These are phyloP conservation scores for Solanum rostratum DNA, from an alignment of 257 asterid species.

Conservation along the genomic window DNA sequence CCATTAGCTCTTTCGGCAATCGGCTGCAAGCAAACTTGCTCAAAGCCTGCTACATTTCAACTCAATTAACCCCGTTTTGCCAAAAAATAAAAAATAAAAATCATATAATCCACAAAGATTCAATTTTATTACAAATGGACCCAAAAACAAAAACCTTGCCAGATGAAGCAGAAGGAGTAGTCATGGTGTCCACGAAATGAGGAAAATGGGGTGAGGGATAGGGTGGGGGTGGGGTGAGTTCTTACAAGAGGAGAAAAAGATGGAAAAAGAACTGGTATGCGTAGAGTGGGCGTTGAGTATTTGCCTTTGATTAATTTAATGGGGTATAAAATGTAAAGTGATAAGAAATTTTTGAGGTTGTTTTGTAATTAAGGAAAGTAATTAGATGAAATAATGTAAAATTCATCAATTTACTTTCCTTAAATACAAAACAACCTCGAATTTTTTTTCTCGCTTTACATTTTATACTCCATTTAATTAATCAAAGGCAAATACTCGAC, in stretches of 20 bases:
- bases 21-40: slow-evolving; percentile 98
- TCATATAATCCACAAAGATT: neutral
- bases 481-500: neutral
- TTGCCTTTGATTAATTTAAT: neutral
- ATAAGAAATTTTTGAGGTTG: neutral
- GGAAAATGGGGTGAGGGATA: neutral
- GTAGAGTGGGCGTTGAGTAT: neutral
- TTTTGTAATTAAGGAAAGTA: neutral
- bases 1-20: slow-evolving; percentile 87
- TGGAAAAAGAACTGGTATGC: neutral
- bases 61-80: neutral
- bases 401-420: neutral
- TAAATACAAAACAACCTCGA: neutral
- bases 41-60: slow-evolving; percentile 37
- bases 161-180: slow-evolving; percentile 12
- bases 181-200: slow-evolving; percentile 1
- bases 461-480: neutral
- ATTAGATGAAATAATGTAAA: neutral
- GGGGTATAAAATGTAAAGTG: neutral
- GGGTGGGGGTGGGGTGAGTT: neutral
- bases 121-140: neutral
- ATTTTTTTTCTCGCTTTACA: neutral
- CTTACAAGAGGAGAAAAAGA: neutral
- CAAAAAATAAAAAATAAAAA: neutral
- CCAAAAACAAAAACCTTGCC: slow-evolving; percentile 11